A percentile compares a stretch with the other conserved stretches of the same genome.
These are phyloP conservation scores for Colletotrichum ledebouriae DNA, from an alignment of 2,329 filamentous ascomycete species.

Conservation along the genomic window DNA sequence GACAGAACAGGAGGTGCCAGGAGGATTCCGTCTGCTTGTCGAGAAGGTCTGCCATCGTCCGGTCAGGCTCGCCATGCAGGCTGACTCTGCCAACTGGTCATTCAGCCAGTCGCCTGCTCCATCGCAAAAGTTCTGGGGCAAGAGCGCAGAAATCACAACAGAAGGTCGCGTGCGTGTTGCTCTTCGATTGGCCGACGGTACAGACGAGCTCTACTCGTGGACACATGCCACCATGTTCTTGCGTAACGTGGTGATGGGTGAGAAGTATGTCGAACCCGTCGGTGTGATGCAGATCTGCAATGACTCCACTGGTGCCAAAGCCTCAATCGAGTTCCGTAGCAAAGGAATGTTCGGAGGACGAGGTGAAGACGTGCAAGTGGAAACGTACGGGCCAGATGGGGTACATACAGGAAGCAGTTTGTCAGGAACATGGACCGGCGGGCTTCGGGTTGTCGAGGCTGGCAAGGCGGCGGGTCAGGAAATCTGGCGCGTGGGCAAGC, in stretches of 20 bases:
- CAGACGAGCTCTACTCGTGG: conserved; percentile 90
- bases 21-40: conserved; percentile 89
- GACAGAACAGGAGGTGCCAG: conserved; percentile 78
- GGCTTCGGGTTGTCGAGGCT: conserved; percentile 75
- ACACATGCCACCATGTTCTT: conserved; percentile 89
- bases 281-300: conserved; percentile 89
- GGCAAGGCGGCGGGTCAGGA: conserved; percentile 73
- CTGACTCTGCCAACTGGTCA: conserved; percentile 87
- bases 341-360: conserved; percentile 98
- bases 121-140: conserved; percentile 98
- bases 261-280: conserved; percentile 97
- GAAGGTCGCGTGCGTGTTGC: conserved; percentile 87
- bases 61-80: conserved; percentile 92
- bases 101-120: conserved; percentile 89
- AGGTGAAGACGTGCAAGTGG: conserved; percentile 87
- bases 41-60: conserved; percentile 96
- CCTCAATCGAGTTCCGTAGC: conserved; percentile 89
- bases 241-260: conserved; percentile 95
- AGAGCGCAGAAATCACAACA: conserved; percentile 93
- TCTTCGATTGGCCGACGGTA: conserved; percentile 74
- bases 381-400: conserved; percentile 77
- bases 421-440: conserved; percentile 85
- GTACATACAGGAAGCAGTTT: conserved; percentile 76
- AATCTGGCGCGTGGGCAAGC: conserved; percentile 82
- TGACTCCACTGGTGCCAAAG: conserved; percentile 86